Conservation (phyloP, 2,329 filamentous ascomycete species). For the Massarina eburnea region DNA sequence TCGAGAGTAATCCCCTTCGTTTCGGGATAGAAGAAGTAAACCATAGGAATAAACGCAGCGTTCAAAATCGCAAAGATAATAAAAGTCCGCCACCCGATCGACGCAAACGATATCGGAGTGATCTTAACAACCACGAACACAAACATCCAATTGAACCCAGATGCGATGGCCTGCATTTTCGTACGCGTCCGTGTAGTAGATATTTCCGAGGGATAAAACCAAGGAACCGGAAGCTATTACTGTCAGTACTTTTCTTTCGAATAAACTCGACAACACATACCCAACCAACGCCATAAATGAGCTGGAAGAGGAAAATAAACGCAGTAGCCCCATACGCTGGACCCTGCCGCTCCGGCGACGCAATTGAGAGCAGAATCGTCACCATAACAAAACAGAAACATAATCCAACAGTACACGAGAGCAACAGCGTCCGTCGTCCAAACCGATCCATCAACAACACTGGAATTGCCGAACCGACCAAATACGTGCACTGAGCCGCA, state of each 20-base stretch:
- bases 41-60: constrained; percentile 18
- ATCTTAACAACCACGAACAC: constrained; percentile 11
- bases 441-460: constrained; percentile 50
- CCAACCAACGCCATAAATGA: constrained; percentile 40
- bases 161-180: constrained; percentile 5
- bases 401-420: constrained; percentile 25
- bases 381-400: constrained; percentile 10
- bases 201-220: constrained; percentile 15
- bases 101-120: constrained; percentile 41
- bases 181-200: constrained; percentile 6
- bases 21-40: constrained; percentile 31
- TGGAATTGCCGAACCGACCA: constrained; percentile 48
- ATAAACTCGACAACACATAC: not conserved
- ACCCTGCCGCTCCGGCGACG: constrained; percentile 38
- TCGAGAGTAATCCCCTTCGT: constrained; percentile 62
- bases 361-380: constrained; percentile 24
- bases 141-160: constrained; percentile 7
- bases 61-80: constrained; percentile 16
- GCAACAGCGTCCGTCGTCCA: constrained; percentile 58
- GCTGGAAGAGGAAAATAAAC: constrained; percentile 50
- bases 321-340: constrained; percentile 46
- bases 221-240: constrained; percentile 5
- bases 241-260: not conserved
- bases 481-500: constrained; percentile 38
- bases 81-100: constrained; percentile 48